phyloP scores from a whole-genome alignment of 257 asterid species.

The Fraxinus excelsior region DNA sequence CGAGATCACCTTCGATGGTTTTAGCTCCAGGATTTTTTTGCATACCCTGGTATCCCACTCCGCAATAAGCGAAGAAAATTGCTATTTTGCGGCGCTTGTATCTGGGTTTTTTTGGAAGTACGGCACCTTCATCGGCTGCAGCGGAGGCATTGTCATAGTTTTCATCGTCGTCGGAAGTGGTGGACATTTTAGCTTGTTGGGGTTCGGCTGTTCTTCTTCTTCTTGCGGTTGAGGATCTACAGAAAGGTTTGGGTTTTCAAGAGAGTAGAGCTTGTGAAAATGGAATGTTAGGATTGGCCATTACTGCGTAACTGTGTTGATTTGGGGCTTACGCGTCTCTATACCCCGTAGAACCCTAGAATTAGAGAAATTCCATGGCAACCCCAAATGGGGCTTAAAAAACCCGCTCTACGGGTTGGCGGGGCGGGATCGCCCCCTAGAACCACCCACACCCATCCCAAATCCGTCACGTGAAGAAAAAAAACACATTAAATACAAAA shows the following conservation, averaged over 20 bases:
- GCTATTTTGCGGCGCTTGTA: conserved; percentile 95
- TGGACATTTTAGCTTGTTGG: conserved; percentile 79
- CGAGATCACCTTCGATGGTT: conserved; percentile 95
- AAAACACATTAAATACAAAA: too few species aligned
- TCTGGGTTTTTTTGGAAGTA: conserved; percentile 37
- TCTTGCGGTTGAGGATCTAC: conserved; percentile 28
- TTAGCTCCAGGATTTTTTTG: conserved; percentile 98
- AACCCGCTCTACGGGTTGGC: too few species aligned
- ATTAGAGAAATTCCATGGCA: not conserved
- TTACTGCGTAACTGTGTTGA: not conserved
- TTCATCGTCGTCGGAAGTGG: conserved; percentile 60
- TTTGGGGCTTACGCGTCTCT: not conserved
- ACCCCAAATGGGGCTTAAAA: too few species aligned
- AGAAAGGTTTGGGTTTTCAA: conserved; percentile 22
- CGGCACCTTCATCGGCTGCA: conserved; percentile 11
- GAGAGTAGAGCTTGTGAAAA: not conserved
- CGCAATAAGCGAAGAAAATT: conserved; percentile 86
- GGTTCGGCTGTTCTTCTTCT: conserved; percentile 43
- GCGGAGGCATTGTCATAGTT: conserved; percentile 27
- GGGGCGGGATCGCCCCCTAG: too few species aligned
- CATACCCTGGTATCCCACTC: conserved; percentile 98
- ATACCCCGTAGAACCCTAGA: conserved; percentile 51
- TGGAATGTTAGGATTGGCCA: conserved; percentile 13
- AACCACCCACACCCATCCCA: too few species aligned
- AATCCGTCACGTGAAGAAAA: too few species aligned